Evolutionary conservation across 495 filamentous ascomycete genomes (phyloP).

Genomic region (Daldinia vernicosa): DNA sequence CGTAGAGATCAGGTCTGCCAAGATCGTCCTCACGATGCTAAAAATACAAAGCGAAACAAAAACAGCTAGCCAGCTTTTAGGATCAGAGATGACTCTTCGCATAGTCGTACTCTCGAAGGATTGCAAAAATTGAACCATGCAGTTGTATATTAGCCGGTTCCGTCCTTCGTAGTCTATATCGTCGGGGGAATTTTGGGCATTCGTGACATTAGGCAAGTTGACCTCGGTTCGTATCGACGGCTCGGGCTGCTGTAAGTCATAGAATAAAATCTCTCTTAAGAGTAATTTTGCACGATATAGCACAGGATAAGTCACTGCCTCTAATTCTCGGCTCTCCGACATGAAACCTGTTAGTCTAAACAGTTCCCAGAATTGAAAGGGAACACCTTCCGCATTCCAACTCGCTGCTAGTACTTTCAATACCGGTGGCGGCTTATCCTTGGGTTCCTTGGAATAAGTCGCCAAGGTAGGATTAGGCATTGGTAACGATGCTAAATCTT

Average conservation of each 20-base stretch:
- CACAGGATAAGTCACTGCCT: constrained; percentile 53
- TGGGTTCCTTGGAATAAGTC: constrained; percentile 51
- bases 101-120: constrained; percentile 55
- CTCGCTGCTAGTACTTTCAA: constrained; percentile 56
- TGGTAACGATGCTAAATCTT: constrained; percentile 57
- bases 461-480: constrained; percentile 54
- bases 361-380: constrained; percentile 58
- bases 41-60: constrained; percentile 61
- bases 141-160: constrained; percentile 56
- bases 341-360: constrained; percentile 55
- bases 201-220: constrained; percentile 49
- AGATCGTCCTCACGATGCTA: constrained; percentile 57
- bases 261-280: constrained; percentile 59
- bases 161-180: constrained; percentile 57
- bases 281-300: constrained; percentile 59
- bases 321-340: constrained; percentile 52
- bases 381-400: constrained; percentile 56
- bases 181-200: constrained; percentile 48
- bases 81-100: constrained; percentile 48
- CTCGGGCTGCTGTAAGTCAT: constrained; percentile 58
- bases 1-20: constrained; percentile 55
- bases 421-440: constrained; percentile 54
- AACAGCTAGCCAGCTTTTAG: constrained; percentile 56
- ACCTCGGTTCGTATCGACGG: constrained; percentile 56
- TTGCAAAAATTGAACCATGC: constrained; percentile 58